These are phyloP conservation scores for Fistulina hepatica DNA, from an alignment of 1,284 basidiomycete species.

Conservation along the genomic window DNA sequence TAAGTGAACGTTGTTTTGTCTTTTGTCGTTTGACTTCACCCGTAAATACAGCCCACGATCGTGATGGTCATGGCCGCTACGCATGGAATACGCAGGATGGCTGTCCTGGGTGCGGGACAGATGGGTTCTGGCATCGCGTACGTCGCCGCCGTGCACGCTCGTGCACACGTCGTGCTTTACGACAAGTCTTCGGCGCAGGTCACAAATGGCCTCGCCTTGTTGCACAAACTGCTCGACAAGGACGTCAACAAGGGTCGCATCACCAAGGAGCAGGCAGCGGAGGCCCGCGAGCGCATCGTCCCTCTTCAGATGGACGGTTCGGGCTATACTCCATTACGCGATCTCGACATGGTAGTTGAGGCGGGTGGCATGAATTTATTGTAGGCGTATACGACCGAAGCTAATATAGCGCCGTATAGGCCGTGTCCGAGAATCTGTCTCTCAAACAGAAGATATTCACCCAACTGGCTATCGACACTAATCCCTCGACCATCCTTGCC, in stretches of 20 bases:
- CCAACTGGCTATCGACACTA: constrained; percentile 56
- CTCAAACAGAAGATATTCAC: constrained; percentile 78
- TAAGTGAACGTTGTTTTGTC: no score
- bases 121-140: constrained; percentile 86
- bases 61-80: constrained; percentile 42
- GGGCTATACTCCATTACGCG: constrained; percentile 46
- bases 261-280: constrained; percentile 62
- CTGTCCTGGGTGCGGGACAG: constrained; percentile 74
- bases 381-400: no score
- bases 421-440: constrained; percentile 78
- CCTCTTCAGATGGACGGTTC: constrained; percentile 42
- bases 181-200: constrained; percentile 61
- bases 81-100: constrained; percentile 60
- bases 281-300: constrained; percentile 55
- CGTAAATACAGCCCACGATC: no score
- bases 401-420: no score
- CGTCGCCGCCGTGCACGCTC: constrained; percentile 71
- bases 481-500: constrained; percentile 74
- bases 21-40: no score
- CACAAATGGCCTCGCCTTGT: constrained; percentile 56
- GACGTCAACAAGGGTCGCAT: constrained; percentile 81
- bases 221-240: constrained; percentile 79
- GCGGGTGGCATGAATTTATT: constrained; percentile 29
- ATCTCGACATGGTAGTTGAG: constrained; percentile 88
- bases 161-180: constrained; percentile 65